Evolutionary conservation across 352 stramenopile species (phyloP).

Genomic region (Thalassiosira livingstoniorum): DNA sequence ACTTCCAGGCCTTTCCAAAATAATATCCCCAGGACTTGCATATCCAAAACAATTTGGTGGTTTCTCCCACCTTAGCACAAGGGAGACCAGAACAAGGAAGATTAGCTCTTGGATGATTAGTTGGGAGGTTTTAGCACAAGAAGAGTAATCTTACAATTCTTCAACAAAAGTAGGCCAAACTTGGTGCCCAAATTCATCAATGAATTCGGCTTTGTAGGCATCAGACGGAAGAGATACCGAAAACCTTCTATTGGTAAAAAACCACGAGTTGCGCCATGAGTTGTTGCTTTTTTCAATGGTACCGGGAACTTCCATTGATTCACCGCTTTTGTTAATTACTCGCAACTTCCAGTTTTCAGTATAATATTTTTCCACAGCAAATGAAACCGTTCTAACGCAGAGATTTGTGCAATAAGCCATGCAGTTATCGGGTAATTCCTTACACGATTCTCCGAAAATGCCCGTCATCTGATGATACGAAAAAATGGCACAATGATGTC

Average conservation of each 20-base stretch:
- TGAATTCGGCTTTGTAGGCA: slow-evolving; percentile 54
- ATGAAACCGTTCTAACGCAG: slow-evolving; percentile 55
- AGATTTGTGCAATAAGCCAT: slow-evolving; percentile 55
- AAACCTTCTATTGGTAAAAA: slow-evolving; percentile 52
- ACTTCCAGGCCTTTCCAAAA: slow-evolving; percentile 42
- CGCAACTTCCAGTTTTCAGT: slow-evolving; percentile 60
- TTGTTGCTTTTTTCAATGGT: slow-evolving; percentile 25
- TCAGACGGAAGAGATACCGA: slow-evolving; percentile 55
- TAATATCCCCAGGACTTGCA: slow-evolving; percentile 39
- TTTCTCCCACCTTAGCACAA: slow-evolving; percentile 47
- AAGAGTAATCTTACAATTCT: too few relatives aligned
- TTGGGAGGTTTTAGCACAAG: too few relatives aligned
- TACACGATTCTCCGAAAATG: slow-evolving; percentile 38
- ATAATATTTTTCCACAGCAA: slow-evolving; percentile 59
- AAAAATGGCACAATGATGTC: slow-evolving; percentile 14
- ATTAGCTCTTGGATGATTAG: too few relatives aligned
- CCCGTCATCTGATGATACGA: too few relatives aligned
- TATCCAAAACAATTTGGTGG: slow-evolving; percentile 53
- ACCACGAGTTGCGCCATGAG: slow-evolving; percentile 24
- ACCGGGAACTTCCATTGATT: slow-evolving; percentile 30
- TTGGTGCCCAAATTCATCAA: slow-evolving; percentile 47
- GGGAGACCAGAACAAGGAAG: too few relatives aligned
- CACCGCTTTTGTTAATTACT: slow-evolving; percentile 37
- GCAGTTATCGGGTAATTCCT: slow-evolving; percentile 43
- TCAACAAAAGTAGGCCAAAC: slow-evolving; percentile 58